Evolutionary conservation across 2,329 filamentous ascomycete genomes (phyloP).

Genomic region (Nigrograna mackinnonii): DNA sequence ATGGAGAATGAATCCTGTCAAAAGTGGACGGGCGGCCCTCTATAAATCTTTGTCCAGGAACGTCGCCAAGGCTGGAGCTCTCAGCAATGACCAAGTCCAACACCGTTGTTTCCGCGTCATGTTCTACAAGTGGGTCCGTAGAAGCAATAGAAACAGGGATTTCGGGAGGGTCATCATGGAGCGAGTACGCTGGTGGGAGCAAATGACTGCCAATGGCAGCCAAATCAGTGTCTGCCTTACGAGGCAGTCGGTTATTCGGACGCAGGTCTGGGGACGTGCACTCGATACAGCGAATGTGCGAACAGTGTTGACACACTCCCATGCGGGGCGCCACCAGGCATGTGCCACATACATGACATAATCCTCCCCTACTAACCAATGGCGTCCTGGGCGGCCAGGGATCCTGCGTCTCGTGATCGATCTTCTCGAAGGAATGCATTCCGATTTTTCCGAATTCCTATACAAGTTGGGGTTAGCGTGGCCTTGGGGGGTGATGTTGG

Average conservation of each 20-base stretch:
- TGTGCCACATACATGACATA: slow-evolving; percentile 11
- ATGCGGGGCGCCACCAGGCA: slow-evolving; percentile 8
- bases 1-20: slow-evolving; percentile 10
- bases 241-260: slow-evolving; percentile 8
- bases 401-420: slow-evolving; percentile 7
- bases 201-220: slow-evolving; percentile 13
- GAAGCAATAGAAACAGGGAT: slow-evolving; percentile 4
- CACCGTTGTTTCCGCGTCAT: slow-evolving; percentile 9
- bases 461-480: slow-evolving; percentile 6
- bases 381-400: slow-evolving; percentile 3
- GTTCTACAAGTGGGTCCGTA: slow-evolving; percentile 8
- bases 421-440: background rate
- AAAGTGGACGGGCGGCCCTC: slow-evolving; percentile 10
- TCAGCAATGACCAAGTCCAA: slow-evolving; percentile 11
- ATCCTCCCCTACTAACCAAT: slow-evolving; percentile 2
- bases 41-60: slow-evolving; percentile 13
- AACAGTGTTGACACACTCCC: slow-evolving; percentile 5
- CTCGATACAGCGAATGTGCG: slow-evolving; percentile 11
- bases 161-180: slow-evolving; percentile 1
- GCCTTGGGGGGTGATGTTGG: slow-evolving; percentile 5
- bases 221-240: slow-evolving; percentile 9
- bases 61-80: slow-evolving; percentile 6
- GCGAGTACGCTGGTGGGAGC: slow-evolving; percentile 11
- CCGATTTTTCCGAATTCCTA: slow-evolving; percentile 11
- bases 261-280: slow-evolving; percentile 1